phyloP scores from a whole-genome alignment of 2,329 filamentous ascomycete species.

The Zymoseptoria crescenta region DNA sequence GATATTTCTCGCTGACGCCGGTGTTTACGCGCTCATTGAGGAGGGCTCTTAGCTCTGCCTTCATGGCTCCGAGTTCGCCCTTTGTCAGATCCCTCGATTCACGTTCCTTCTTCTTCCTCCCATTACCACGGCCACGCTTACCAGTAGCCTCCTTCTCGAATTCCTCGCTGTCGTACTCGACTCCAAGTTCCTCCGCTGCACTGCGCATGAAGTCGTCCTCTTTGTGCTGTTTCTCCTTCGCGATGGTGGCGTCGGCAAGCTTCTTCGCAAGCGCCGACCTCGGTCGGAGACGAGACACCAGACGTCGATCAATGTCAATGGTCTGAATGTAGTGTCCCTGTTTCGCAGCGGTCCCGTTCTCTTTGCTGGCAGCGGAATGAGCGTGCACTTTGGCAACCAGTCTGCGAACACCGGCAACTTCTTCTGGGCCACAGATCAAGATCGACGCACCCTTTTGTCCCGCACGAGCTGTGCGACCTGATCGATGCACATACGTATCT shows the following conservation, averaged over 20 bases:
- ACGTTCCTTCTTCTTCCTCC: conserved; percentile 66
- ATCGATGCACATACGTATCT: conserved; percentile 91
- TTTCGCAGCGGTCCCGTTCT: conserved; percentile 41
- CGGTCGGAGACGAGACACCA: conserved; percentile 68
- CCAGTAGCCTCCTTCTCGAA: conserved; percentile 57
- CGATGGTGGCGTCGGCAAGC: conserved; percentile 72
- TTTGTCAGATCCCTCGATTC: conserved; percentile 62
- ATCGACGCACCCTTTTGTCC: conserved; percentile 71
- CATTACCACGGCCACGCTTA: conserved; percentile 56
- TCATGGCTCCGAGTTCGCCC: conserved; percentile 61
- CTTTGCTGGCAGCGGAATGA: conserved; percentile 34
- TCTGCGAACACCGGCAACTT: conserved; percentile 74
- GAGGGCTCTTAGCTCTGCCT: conserved; percentile 63
- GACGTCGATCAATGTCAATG: conserved; percentile 72
- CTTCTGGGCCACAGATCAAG: conserved; percentile 82
- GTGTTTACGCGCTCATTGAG: conserved; percentile 70
- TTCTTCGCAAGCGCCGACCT: conserved; percentile 76
- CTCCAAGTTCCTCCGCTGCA: conserved; percentile 84
- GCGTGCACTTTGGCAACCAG: conserved; percentile 84
- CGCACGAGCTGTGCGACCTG: conserved; percentile 85
- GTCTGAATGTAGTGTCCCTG: conserved; percentile 64
- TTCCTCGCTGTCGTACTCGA: conserved; percentile 87
- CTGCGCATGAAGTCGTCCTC: conserved; percentile 78
- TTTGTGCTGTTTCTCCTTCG: conserved; percentile 77
- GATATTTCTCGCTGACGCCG: conserved; percentile 79